These are phyloP conservation scores for Komagataella pastoris DNA, from an alignment of 805 yeast species.

Conservation along the genomic window DNA sequence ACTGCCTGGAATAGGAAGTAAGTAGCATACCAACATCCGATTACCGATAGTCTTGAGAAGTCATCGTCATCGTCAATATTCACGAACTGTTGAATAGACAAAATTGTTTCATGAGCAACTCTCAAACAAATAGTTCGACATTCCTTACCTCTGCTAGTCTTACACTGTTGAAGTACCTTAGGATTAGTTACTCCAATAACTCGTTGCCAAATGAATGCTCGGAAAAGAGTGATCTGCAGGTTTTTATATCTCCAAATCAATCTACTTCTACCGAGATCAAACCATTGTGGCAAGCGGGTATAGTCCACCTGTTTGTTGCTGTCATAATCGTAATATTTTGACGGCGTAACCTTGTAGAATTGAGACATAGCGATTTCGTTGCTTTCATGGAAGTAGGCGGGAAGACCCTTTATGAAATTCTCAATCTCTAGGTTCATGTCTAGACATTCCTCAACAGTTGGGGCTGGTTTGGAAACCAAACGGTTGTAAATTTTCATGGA, in stretches of 20 bases:
- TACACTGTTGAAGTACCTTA: constrained; percentile 16
- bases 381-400: constrained; percentile 25
- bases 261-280: constrained; percentile 36
- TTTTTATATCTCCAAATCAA: constrained; percentile 47
- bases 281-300: constrained; percentile 30
- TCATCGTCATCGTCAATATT: constrained; percentile 1
- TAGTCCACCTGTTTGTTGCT: constrained; percentile 5
- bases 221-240: constrained; percentile 37
- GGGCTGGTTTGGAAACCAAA: constrained; percentile 31
- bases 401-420: constrained; percentile 27
- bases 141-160: constrained; percentile 29
- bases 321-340: background rate
- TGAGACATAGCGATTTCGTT: constrained; percentile 16
- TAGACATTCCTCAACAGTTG: constrained; percentile 36
- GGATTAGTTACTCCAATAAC: constrained; percentile 24
- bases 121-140: constrained; percentile 37
- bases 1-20: constrained; percentile 54
- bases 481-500: constrained; percentile 36
- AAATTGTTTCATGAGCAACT: constrained; percentile 38
- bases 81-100: constrained; percentile 29
- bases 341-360: constrained; percentile 12
- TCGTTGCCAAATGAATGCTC: constrained; percentile 45
- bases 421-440: constrained; percentile 28
- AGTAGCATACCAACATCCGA: constrained; percentile 50
- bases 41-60: constrained; percentile 22